Evolutionary conservation across 2,329 filamentous ascomycete species (phyloP).

Genomic region (Hawksworthiomyces lignivorus): DNA sequence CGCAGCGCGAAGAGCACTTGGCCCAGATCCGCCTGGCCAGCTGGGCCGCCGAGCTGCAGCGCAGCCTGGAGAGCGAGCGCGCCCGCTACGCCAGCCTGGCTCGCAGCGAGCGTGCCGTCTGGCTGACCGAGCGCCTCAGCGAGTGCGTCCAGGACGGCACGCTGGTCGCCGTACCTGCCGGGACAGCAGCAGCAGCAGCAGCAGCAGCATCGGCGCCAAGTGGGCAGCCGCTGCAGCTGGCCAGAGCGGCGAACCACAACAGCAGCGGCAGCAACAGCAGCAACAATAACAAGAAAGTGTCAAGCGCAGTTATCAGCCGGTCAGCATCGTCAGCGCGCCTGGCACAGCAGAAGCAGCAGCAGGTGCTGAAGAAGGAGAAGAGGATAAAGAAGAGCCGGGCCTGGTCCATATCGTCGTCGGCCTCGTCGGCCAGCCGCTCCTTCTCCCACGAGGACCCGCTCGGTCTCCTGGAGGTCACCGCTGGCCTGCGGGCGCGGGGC

Average conservation of each 20-base stretch:
- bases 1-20: conserved; percentile 25
- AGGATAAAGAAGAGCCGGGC: conserved; percentile 14
- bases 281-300: neutral
- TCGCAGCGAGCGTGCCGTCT: conserved; percentile 56
- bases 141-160: conserved; percentile 61
- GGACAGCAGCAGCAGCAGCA: conserved; percentile 1
- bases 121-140: conserved; percentile 59
- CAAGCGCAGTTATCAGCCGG: no score
- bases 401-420: conserved; percentile 10
- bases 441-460: conserved; percentile 63
- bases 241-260: no score
- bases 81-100: conserved; percentile 57
- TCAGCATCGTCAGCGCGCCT: neutral
- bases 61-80: conserved; percentile 66
- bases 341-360: no score
- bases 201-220: conserved; percentile 3
- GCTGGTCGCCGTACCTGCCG: conserved; percentile 38
- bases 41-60: conserved; percentile 77
- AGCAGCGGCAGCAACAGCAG: neutral
- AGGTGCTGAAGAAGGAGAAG: conserved; percentile 4
- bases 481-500: conserved; percentile 56
- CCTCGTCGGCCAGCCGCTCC: conserved; percentile 19
- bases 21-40: conserved; percentile 60
- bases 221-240: conserved; percentile 3
- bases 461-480: conserved; percentile 63